These are phyloP conservation scores for Tieghemiomyces parasiticus DNA, from an alignment of 192 early-diverging fungal species.

Conservation along the genomic window DNA sequence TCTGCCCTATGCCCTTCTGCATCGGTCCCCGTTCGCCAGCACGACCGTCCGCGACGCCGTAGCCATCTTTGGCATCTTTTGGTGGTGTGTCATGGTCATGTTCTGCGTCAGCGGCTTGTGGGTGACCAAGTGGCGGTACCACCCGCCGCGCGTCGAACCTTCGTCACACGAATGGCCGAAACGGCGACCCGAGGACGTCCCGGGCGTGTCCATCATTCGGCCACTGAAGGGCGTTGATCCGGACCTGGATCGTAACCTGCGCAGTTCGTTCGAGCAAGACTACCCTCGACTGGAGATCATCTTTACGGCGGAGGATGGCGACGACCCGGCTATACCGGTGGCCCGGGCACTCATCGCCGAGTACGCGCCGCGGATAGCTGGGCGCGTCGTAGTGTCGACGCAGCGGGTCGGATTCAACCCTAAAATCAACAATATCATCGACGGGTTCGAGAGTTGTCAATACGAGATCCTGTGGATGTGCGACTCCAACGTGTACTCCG, in stretches of 20 bases:
- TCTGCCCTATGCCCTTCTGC: too few species aligned
- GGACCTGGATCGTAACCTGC: conserved; percentile 69
- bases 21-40: too few species aligned
- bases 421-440: conserved; percentile 89
- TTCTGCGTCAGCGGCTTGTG: conserved; percentile 5
- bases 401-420: conserved; percentile 77
- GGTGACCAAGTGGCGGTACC: conserved; percentile 6
- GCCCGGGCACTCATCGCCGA: conserved; percentile 48
- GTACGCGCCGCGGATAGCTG: conserved; percentile 54
- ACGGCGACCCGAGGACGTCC: too few species aligned
- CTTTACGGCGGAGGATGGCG: conserved; percentile 66
- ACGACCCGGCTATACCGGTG: conserved; percentile 71
- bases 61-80: conserved; percentile 6
- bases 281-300: conserved; percentile 83
- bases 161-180: too few species aligned
- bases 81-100: conserved; percentile 5
- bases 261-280: conserved; percentile 70
- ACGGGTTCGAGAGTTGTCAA: conserved; percentile 57
- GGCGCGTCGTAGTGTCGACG: conserved; percentile 67
- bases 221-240: conserved; percentile 88
- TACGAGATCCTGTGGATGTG: conserved; percentile 90
- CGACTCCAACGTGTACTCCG: conserved; percentile 80
- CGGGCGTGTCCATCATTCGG: conserved; percentile 81
- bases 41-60: not conserved
- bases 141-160: not conserved